Evolutionary conservation across 1,139 yeast species (phyloP), one percentile per base, ranked within the genome.

Genomic region (Yamadazyma diospyri): DNA sequence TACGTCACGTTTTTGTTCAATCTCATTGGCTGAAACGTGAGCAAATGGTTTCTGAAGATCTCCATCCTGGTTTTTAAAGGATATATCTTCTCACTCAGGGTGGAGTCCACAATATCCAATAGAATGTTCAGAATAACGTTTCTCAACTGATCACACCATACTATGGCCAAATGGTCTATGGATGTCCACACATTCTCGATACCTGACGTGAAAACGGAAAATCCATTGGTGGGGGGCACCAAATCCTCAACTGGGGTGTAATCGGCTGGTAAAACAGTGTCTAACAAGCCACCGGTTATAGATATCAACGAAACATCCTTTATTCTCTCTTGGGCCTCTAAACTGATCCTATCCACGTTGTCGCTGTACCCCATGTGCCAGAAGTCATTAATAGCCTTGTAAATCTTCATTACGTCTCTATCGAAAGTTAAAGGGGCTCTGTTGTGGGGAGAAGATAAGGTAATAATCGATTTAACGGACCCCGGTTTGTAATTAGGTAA

Each of bases 341-440:
- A 21, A 4, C 56, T 38, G n/a, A 54, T 41, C 5, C 48, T 46
- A 7, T 30, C 47, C 6, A n/a, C 17, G 14, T 23, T 8, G 15
- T 33, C 27, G 13, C 55, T 22, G 21, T 24, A 38, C 1, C 44
- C 47, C 16, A 31, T 26, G 8, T 16, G 16, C 98, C 98, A 92
- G 53, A 78, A 89, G 34, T 76, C 71, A 55, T 89, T 94, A 2
- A 84, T 74, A 2, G 79, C 72, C 15, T 81, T 74, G 52, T 88
- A 92, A 1, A 88, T 75, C 38, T 73, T 76, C 41, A 87, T 62
- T 18, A 92, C 67, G 44, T 88, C 97, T 14, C 95, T 83, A 60
- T 92, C 99, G 58, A 89, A 89, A 0, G 97, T 87, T n/a, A 92
- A 76, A 0, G 99, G 97, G 0, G 97, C 84, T 1, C 87, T 81